Conservation (phyloP, 2,329 filamentous ascomycete species). For the Lachnellula suecica region DNA sequence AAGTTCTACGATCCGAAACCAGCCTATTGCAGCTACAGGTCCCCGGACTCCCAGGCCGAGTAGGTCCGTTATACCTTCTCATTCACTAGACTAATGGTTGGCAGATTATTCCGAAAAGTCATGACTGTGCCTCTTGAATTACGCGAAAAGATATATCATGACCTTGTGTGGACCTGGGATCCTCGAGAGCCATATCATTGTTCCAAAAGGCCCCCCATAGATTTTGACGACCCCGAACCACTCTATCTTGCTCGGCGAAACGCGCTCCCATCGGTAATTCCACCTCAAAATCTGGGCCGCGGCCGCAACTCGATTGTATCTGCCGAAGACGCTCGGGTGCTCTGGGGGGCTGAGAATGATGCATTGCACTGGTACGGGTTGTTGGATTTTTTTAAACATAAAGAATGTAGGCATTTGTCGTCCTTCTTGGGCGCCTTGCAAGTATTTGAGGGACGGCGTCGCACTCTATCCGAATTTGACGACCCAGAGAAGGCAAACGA, state of each 20-base stretch:
- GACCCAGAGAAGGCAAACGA: neutral
- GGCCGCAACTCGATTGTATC: too few species aligned
- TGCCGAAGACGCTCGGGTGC: neutral
- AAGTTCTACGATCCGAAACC: too few species aligned
- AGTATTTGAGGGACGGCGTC: slow-evolving; percentile 1
- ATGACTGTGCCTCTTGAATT: neutral
- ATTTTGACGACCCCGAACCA: neutral
- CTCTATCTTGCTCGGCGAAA: neutral
- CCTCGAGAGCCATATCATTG: neutral
- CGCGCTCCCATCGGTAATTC: neutral
- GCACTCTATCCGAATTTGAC: neutral
- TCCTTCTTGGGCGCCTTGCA: neutral
- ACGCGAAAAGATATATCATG: neutral
- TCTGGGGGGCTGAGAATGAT: neutral
- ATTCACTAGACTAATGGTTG: too few species aligned
- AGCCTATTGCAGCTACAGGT: neutral
- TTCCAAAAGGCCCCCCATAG: neutral
- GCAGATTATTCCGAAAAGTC: neutral
- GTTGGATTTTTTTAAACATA: slow-evolving; percentile 5
- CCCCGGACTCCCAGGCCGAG: too few species aligned
- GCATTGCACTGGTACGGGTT: neutral
- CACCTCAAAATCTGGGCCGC: too few species aligned
- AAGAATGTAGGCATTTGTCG: neutral
- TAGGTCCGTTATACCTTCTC: too few species aligned
- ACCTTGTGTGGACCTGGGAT: neutral